Conservation (phyloP, 169 alveolate genomes). For the Cystoisospora suis region DNA sequence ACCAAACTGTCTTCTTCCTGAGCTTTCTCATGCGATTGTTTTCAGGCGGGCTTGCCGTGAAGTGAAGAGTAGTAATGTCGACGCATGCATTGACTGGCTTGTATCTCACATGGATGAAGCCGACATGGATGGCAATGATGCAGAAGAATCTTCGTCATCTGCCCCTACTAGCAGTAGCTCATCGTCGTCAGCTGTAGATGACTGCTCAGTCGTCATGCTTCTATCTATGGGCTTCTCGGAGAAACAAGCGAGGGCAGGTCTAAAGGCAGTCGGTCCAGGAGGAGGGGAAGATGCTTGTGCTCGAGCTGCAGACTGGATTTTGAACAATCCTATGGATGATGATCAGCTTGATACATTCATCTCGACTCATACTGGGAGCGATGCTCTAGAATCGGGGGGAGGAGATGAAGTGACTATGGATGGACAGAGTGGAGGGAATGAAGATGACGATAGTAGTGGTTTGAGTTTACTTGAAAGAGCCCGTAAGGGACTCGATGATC, state of each 20-base stretch:
- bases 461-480: slow-evolving; percentile 32
- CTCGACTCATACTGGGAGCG: neutral
- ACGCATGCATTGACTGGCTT: slow-evolving; percentile 62
- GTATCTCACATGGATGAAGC: slow-evolving; percentile 61
- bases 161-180: slow-evolving; percentile 15
- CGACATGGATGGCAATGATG: slow-evolving; percentile 53
- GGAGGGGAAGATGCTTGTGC: neutral
- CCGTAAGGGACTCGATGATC: slow-evolving; percentile 36
- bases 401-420: slow-evolving; percentile 16
- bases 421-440: slow-evolving; percentile 31
- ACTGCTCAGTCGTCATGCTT: neutral
- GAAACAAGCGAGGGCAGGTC: slow-evolving; percentile 21
- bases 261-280: neutral
- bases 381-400: neutral
- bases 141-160: too few relatives aligned
- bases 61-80: slow-evolving; percentile 15
- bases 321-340: slow-evolving; percentile 42
- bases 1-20: too few relatives aligned
- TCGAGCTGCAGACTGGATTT: slow-evolving; percentile 66
- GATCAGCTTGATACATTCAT: slow-evolving; percentile 51
- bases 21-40: neutral
- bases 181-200: neutral
- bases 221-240: slow-evolving; percentile 42
- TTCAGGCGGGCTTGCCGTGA: slow-evolving; percentile 59
- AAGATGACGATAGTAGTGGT: slow-evolving; percentile 31